phyloP scores from a whole-genome alignment of 1,139 yeast genomes.

The Casaregolazyma lundiana region DNA sequence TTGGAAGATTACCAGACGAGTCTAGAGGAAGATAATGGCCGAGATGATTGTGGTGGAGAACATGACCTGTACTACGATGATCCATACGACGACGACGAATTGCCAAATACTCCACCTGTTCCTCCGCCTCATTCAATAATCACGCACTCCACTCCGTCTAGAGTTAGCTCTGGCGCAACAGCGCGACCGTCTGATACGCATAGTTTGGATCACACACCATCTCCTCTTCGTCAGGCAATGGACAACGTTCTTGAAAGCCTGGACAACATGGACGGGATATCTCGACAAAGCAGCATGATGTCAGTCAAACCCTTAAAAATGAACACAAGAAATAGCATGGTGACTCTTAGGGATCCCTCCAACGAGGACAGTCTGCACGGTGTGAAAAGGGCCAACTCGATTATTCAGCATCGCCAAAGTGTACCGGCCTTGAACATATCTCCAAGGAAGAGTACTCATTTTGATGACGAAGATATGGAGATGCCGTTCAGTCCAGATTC shows the following conservation, averaged over 20 bases:
- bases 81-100: slow-evolving; percentile 11
- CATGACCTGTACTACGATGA: slow-evolving; percentile 7
- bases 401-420: not conserved
- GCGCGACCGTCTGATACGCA: slow-evolving; percentile 1
- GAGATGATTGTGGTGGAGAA: slow-evolving; percentile 9
- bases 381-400: not conserved
- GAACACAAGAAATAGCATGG: slow-evolving; percentile 9
- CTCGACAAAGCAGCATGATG: slow-evolving; percentile 15
- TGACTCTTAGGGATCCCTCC: slow-evolving; percentile 6
- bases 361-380: not conserved
- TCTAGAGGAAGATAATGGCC: slow-evolving; percentile 12
- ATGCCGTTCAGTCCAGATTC: slow-evolving; percentile 30
- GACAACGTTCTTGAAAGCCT: slow-evolving; percentile 33
- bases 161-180: slow-evolving; percentile 6
- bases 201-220: slow-evolving; percentile 45
- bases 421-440: slow-evolving; percentile 5
- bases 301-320: not conserved
- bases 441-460: slow-evolving; percentile 9
- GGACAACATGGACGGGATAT: slow-evolving; percentile 26
- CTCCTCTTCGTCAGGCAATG: slow-evolving; percentile 41
- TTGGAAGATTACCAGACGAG: slow-evolving; percentile 5
- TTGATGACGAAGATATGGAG: slow-evolving; percentile 18
- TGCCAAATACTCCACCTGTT: slow-evolving; percentile 25
- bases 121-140: slow-evolving; percentile 30
- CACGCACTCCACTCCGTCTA: slow-evolving; percentile 3